Evolutionary conservation across 371 early-diverging fungal species (phyloP), one percentile per base, ranked within the genome.

Genomic region (Haplosporangium sp.): DNA sequence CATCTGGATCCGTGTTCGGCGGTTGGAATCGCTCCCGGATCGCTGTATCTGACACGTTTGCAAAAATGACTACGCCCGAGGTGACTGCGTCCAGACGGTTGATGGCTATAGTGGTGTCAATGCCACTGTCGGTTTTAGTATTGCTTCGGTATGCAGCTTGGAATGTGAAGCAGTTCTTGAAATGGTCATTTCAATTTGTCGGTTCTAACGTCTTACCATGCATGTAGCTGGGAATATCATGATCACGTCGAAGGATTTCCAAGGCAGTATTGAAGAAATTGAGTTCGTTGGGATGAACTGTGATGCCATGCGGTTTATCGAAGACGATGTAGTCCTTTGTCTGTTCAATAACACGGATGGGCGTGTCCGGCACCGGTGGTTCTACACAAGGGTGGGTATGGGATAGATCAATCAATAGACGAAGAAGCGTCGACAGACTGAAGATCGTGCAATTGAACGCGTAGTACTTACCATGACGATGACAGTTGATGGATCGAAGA

Each of bases 211-310:
- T 8, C 43, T 53, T 67, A 68, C 79, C 72, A 46, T 80, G 80
- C 69, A 80, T 69, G 57, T 69, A 69, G 11, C 18, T 61, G 1
- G 80, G 80, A 21, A 80, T 73, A 40, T 73, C 59, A 38, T 73
- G 69, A 29, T 73, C 69, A 12, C 63, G 69, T 20, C 80, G 62
- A 16, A 79, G 73, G 12, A 79, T 80, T 40, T 80, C 80, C 5
- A 80, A 48, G 1, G 80, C 80, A 0, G 80, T 73, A 57, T 80
- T 80, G 63, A 55, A 59, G 45, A 65, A 69, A 52, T 43, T 65
- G 60, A 80, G 80, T 40, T 80, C 80, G 45, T 80, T 80, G 8
- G 80, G 80, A 21, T 80, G 80, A 11, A 80, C 80, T 6, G 80
- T 80, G 38, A 80, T 69, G 0, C 80, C 80, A 9, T 80, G 80